Percentiles rank a stretch among this genome's conserved stretches.
Conservation (phyloP, 2,329 filamentous ascomycete species). For the Penicillium sp. region DNA sequence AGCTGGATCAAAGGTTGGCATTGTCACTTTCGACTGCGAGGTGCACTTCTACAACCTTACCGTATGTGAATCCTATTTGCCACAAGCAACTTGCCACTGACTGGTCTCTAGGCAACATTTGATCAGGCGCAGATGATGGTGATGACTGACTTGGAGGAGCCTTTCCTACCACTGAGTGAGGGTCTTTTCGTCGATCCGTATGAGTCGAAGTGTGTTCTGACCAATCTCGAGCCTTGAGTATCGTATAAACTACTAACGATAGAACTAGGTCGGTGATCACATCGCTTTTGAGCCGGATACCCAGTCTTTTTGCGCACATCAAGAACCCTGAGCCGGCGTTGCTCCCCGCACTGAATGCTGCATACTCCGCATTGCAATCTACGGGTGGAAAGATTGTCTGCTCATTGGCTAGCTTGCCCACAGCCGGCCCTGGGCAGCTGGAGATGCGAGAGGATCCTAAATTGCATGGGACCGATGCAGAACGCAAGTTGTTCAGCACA, state of each 20-base stretch:
- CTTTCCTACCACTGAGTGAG: constrained; percentile 87
- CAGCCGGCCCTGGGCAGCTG: constrained; percentile 83
- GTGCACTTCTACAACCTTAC: constrained; percentile 98
- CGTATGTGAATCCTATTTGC: constrained; percentile 51
- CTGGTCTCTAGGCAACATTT: constrained; percentile 60
- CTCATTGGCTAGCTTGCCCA: constrained; percentile 82
- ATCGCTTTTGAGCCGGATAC: constrained; percentile 79
- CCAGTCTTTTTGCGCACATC: constrained; percentile 79
- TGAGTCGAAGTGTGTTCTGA: constrained; percentile 67
- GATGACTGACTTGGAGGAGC: constrained; percentile 96
- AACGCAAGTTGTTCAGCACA: constrained; percentile 87
- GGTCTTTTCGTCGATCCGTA: constrained; percentile 93
- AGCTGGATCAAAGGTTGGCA: constrained; percentile 81
- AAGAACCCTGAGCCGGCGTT: constrained; percentile 91
- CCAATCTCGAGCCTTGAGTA: background rate
- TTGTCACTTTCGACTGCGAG: constrained; percentile 94
- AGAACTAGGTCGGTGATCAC: constrained; percentile 68
- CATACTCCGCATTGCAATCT: constrained; percentile 75
- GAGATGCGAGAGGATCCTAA: constrained; percentile 87
- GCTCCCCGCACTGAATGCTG: constrained; percentile 79
- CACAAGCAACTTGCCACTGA: constrained; percentile 24
- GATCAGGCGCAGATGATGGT: constrained; percentile 97
- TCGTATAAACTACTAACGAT: constrained; percentile 24
- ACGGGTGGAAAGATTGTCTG: constrained; percentile 93
- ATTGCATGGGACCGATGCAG: constrained; percentile 79